Conservation (phyloP, 192 early-diverging fungal genomes). For the Entomortierella beljakovae region DNA sequence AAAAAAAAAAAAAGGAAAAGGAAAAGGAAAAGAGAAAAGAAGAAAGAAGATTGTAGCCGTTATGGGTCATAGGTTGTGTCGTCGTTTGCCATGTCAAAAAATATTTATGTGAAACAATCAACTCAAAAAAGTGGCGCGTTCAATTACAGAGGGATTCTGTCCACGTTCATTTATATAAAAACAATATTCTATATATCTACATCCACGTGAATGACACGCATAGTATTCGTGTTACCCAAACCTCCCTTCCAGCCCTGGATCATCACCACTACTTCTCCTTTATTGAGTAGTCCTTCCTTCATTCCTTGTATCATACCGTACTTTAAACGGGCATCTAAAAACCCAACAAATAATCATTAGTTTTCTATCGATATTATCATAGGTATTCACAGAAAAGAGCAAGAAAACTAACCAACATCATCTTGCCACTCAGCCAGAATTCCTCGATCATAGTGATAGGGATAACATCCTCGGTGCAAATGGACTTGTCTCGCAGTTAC, state of each 20-base stretch:
- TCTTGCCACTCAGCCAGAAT: slow-evolving; percentile 49
- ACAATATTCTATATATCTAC: not conserved
- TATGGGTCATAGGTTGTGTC: too few relatives aligned
- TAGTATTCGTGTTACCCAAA: slow-evolving; percentile 85
- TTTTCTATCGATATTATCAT: not conserved
- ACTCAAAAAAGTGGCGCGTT: too few relatives aligned
- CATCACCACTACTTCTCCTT: slow-evolving; percentile 78
- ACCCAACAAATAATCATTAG: not conserved
- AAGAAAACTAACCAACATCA: slow-evolving; percentile 46
- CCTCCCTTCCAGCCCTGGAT: slow-evolving; percentile 90
- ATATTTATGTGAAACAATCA: not conserved
- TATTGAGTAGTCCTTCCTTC: slow-evolving; percentile 69
- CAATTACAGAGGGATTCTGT: not conserved
- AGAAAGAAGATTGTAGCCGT: not conserved
- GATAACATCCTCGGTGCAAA: slow-evolving; percentile 78
- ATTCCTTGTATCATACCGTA: slow-evolving; percentile 78
- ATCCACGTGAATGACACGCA: slow-evolving; percentile 73
- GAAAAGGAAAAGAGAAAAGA: not conserved
- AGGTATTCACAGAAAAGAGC: not conserved
- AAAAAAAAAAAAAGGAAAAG: not conserved
- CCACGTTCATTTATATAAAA: not conserved
- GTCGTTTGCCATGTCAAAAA: not conserved
- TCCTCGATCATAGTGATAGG: slow-evolving; percentile 66
- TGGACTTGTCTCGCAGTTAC: slow-evolving; percentile 77
- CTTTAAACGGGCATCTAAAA: slow-evolving; percentile 71